A percentile compares a stretch with the other conserved stretches of the same genome.
Conservation (phyloP, 148 eudicot genomes). For the Selenicereus undatus region DNA sequence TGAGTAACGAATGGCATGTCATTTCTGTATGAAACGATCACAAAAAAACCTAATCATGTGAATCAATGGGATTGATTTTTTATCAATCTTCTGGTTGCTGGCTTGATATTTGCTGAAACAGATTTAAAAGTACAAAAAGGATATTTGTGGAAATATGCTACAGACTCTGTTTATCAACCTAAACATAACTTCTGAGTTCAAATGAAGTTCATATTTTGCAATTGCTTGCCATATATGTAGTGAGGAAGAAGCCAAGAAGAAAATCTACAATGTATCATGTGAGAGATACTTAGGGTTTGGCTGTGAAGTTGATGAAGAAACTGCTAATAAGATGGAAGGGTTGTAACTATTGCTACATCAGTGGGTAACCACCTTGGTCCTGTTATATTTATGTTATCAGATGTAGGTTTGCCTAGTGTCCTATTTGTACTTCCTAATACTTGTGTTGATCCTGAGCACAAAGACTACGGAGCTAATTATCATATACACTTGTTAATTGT, state of each 20-base stretch:
- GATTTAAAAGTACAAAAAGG: not conserved
- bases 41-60: too few species aligned
- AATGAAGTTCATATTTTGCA: not conserved
- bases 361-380: not conserved
- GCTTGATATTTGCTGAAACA: not conserved
- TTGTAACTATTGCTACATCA: conserved; percentile 1
- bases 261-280: conserved; percentile 90
- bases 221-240: conserved; percentile 32
- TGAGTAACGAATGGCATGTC: not conserved
- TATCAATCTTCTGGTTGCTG: not conserved
- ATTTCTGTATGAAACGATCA: not conserved
- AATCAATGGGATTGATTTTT: not conserved
- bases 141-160: not conserved
- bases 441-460: conserved; percentile 88
- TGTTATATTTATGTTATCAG: not conserved
- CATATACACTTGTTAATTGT: not conserved
- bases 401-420: conserved; percentile 77
- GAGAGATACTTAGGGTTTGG: conserved; percentile 98
- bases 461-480: conserved; percentile 86
- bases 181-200: not conserved
- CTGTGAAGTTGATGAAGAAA: conserved; percentile 90
- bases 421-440: conserved; percentile 94
- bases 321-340: conserved; percentile 96
- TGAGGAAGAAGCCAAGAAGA: conserved; percentile 83
- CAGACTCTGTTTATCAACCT: not conserved